Conservation (phyloP, 2,329 filamentous ascomycete species). For the Mycosphaerelloides madeirae region DNA sequence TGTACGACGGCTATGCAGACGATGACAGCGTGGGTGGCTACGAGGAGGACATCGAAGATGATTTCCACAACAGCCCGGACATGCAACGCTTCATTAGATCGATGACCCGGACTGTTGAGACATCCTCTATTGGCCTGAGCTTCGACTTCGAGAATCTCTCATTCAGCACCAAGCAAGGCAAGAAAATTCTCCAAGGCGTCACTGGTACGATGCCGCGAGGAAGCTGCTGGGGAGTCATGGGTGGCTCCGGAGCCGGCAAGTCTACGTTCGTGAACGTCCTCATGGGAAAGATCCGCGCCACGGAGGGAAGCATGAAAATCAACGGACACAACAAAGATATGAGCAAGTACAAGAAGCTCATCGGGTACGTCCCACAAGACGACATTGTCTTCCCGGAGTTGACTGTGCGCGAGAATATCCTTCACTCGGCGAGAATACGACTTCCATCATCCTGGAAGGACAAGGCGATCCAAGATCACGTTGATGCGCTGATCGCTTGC, state of each 20-base stretch:
- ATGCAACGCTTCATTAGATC: slow-evolving; percentile 51
- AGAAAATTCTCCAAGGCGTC: slow-evolving; percentile 49
- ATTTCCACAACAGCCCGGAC: slow-evolving; percentile 33
- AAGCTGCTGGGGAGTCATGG: slow-evolving; percentile 56
- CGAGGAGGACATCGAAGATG: slow-evolving; percentile 24
- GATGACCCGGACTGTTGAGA: slow-evolving; percentile 50
- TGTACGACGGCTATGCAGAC: slow-evolving; percentile 24
- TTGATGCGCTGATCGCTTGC: slow-evolving; percentile 54
- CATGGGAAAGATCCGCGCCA: slow-evolving; percentile 55
- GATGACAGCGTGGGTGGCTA: slow-evolving; percentile 29
- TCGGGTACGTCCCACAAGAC: slow-evolving; percentile 59
- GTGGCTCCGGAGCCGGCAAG: slow-evolving; percentile 56
- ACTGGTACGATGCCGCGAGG: slow-evolving; percentile 53
- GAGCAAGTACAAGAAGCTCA: slow-evolving; percentile 54
- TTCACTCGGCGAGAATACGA: slow-evolving; percentile 54
- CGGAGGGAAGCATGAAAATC: slow-evolving; percentile 47
- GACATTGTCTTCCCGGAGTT: slow-evolving; percentile 57
- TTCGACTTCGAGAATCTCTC: slow-evolving; percentile 51
- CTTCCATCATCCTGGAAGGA: slow-evolving; percentile 51
- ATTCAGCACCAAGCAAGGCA: slow-evolving; percentile 17
- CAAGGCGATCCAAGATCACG: slow-evolving; percentile 48
- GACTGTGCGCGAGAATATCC: slow-evolving; percentile 58
- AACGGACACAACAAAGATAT: slow-evolving; percentile 46
- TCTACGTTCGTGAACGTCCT: slow-evolving; percentile 57
- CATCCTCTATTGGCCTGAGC: slow-evolving; percentile 49